A percentile compares a stretch with the other conserved stretches of the same genome.
Conservation (phyloP, 2,329 filamentous ascomycete species). For the Colletotrichum echinochloae region DNA sequence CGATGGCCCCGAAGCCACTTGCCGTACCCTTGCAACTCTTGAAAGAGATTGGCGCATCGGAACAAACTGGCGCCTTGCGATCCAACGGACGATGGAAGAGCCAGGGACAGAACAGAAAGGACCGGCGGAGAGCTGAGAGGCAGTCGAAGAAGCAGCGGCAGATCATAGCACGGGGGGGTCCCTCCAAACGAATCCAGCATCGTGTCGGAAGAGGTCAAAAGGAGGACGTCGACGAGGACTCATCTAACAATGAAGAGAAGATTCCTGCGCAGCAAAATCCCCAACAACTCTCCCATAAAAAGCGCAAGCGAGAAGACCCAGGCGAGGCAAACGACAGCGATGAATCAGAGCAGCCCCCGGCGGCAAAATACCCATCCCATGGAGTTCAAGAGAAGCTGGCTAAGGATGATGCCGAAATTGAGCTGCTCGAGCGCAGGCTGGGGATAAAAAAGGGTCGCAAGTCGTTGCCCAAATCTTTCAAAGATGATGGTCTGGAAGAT, state of each 20-base stretch:
- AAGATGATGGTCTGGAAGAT: conserved; percentile 85
- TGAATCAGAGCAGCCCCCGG: conserved; percentile 41
- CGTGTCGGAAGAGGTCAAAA: conserved; percentile 41
- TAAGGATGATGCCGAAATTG: conserved; percentile 90
- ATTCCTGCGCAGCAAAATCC: background rate
- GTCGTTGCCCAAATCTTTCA: conserved; percentile 76
- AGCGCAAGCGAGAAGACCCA: conserved; percentile 29
- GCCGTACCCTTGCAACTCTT: conserved; percentile 58
- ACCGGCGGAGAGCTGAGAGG: conserved; percentile 75
- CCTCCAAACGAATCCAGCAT: conserved; percentile 44
- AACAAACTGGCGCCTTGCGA: conserved; percentile 15
- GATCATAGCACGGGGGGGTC: conserved; percentile 41
- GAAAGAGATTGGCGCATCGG: conserved; percentile 54
- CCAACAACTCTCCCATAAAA: background rate
- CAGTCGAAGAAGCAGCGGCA: conserved; percentile 66
- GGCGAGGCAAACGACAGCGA: conserved; percentile 44
- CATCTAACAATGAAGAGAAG: conserved; percentile 40
- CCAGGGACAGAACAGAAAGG: conserved; percentile 63
- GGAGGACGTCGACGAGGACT: conserved; percentile 44
- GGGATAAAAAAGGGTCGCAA: conserved; percentile 84
- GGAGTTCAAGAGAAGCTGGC: conserved; percentile 73
- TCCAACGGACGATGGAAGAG: conserved; percentile 38
- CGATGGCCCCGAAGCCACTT: conserved; percentile 53
- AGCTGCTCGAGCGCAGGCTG: conserved; percentile 86
- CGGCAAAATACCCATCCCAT: conserved; percentile 13